phyloP scores from a whole-genome alignment of 2,329 filamentous ascomycete species.

The Exophiala phaeomuriformis region DNA sequence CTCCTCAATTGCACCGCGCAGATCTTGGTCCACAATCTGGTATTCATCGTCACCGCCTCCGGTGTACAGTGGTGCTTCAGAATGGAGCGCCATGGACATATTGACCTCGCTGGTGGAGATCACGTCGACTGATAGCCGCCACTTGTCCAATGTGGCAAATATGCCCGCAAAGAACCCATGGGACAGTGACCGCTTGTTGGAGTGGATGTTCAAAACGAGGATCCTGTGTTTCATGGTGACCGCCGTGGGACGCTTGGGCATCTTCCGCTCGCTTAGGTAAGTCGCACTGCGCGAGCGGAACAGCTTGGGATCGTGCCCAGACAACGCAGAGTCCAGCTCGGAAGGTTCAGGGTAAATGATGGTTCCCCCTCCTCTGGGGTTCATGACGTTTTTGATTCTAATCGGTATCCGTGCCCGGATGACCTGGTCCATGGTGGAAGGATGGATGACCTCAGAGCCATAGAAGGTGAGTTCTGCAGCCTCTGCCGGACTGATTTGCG shows the following conservation, averaged over 20 bases:
- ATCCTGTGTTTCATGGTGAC: slow-evolving; percentile 98
- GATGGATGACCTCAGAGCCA: slow-evolving; percentile 94
- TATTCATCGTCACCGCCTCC: slow-evolving; percentile 43
- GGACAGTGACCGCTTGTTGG: slow-evolving; percentile 90
- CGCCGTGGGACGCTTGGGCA: slow-evolving; percentile 70
- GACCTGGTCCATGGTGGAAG: slow-evolving; percentile 95
- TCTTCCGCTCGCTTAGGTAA: slow-evolving; percentile 44
- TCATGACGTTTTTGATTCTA: slow-evolving; percentile 64
- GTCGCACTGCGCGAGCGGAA: slow-evolving; percentile 42
- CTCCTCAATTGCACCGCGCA: slow-evolving; percentile 60
- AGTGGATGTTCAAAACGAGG: slow-evolving; percentile 94
- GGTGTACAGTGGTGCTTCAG: slow-evolving; percentile 53
- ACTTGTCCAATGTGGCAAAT: slow-evolving; percentile 80
- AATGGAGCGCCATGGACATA: slow-evolving; percentile 93
- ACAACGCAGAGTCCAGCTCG: slow-evolving; percentile 42
- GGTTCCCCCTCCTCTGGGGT: slow-evolving; percentile 55
- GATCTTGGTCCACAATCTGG: slow-evolving; percentile 54
- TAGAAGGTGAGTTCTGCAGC: slow-evolving; percentile 94
- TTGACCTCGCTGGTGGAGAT: slow-evolving; percentile 97
- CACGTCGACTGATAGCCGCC: slow-evolving; percentile 84
- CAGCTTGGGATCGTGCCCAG: slow-evolving; percentile 40
- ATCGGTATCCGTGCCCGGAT: slow-evolving; percentile 60
- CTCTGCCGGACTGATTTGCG: slow-evolving; percentile 85
- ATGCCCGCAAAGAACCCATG: slow-evolving; percentile 94
- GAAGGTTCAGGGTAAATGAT: slow-evolving; percentile 66